Percentiles rank a stretch among this genome's conserved stretches.
Evolutionary conservation across 1,139 yeast genomes (phyloP).

Genomic region (Candida mesenterica): DNA sequence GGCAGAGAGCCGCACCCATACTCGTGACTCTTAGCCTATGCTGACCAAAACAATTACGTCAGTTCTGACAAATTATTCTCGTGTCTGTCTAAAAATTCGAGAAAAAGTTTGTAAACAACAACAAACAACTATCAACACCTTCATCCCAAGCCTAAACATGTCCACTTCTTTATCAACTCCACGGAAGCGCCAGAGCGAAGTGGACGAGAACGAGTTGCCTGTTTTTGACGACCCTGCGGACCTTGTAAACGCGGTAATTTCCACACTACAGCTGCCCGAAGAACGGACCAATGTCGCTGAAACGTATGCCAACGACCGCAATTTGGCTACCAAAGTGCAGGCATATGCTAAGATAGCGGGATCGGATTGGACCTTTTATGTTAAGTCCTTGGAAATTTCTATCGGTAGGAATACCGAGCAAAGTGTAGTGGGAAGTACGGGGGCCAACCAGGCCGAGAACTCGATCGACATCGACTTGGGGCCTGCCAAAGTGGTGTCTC

Average conservation of each 20-base stretch:
- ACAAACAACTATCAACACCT: slow-evolving; percentile 2
- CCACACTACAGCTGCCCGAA: slow-evolving; percentile 47
- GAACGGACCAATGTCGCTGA: slow-evolving; percentile 51
- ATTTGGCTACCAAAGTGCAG: slow-evolving; percentile 81
- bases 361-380: slow-evolving; percentile 90
- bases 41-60: no score
- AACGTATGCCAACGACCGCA: slow-evolving; percentile 62
- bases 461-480: slow-evolving; percentile 84
- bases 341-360: slow-evolving; percentile 97
- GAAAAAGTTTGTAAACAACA: slow-evolving; percentile 6
- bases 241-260: slow-evolving; percentile 51
- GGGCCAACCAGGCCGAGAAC: slow-evolving; percentile 15
- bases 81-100: no score
- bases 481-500: slow-evolving; percentile 92
- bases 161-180: slow-evolving; percentile 23
- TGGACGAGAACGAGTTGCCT: slow-evolving; percentile 21
- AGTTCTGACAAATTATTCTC: no score
- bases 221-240: slow-evolving; percentile 51
- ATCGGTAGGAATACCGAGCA: slow-evolving; percentile 86
- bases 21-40: no score
- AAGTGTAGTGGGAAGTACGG: slow-evolving; percentile 14
- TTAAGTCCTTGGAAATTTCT: slow-evolving; percentile 70
- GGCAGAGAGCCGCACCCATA: no score
- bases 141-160: slow-evolving; percentile 5
- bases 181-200: slow-evolving; percentile 28